phyloP scores from a whole-genome alignment of 768 basidiomycete species.

The Nidula microcarpa region DNA sequence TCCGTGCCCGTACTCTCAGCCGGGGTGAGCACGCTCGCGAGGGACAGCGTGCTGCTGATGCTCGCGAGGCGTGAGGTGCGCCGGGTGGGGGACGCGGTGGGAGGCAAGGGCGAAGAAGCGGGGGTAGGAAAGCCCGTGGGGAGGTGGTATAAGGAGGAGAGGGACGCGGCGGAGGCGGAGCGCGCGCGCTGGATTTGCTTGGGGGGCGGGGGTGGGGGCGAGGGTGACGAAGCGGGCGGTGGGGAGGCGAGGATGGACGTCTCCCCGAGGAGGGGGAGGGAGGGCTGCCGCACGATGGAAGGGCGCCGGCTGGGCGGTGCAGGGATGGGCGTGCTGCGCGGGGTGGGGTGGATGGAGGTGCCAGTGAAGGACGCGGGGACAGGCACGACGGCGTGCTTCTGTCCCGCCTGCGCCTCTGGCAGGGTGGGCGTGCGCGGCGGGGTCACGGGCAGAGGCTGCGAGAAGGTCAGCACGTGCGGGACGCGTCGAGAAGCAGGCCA shows the following conservation, averaged over 20 bases:
- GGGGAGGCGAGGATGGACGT: not conserved
- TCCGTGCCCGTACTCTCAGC: not conserved
- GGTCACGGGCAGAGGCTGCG: not conserved
- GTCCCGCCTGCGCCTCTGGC: not conserved
- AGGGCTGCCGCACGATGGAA: slow-evolving; percentile 8
- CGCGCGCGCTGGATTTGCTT: slow-evolving; percentile 1
- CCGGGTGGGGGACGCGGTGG: not conserved
- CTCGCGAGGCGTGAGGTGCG: not conserved
- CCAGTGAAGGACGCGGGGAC: not conserved
- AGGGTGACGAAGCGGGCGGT: slow-evolving; percentile 1
- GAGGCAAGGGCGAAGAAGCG: not conserved
- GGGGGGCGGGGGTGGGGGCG: not conserved
- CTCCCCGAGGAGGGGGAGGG: slow-evolving; percentile 9
- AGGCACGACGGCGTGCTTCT: slow-evolving; percentile 1
- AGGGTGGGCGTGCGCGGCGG: not conserved
- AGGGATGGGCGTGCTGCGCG: not conserved
- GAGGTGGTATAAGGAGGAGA: not conserved
- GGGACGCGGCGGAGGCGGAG: not conserved
- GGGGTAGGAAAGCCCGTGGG: not conserved
- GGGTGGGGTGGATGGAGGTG: not conserved
- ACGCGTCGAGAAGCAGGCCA: not conserved
- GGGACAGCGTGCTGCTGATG: slow-evolving; percentile 3
- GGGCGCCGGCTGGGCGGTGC: not conserved
- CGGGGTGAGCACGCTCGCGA: slow-evolving; percentile 4
- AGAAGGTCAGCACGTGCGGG: not conserved